Evolutionary conservation across 495 filamentous ascomycete genomes (phyloP).

Genomic region (Hypoxylon intermedium): DNA sequence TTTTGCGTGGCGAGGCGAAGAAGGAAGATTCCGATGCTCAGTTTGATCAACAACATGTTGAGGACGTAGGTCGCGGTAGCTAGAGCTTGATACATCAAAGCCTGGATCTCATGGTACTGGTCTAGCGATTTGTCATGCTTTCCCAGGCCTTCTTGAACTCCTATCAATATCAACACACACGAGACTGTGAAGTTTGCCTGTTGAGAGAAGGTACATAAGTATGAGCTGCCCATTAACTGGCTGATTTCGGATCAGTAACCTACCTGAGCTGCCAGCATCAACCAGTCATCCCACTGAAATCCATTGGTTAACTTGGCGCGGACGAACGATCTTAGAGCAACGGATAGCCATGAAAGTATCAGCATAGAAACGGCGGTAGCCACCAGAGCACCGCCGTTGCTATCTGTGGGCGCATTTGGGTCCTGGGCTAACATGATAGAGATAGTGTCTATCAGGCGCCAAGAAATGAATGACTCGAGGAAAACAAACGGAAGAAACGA

Average conservation of each 20-base stretch:
- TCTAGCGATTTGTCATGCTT: constrained; percentile 46
- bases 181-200: constrained; percentile 47
- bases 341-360: constrained; percentile 43
- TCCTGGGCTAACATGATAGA: constrained; percentile 43
- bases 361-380: constrained; percentile 42
- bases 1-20: constrained; percentile 47
- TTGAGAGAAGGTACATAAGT: constrained; percentile 2
- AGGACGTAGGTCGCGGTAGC: constrained; percentile 48
- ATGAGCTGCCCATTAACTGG: constrained; percentile 3
- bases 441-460: constrained; percentile 34
- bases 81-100: constrained; percentile 48
- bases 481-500: constrained; percentile 25
- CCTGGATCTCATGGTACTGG: constrained; percentile 44
- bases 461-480: constrained; percentile 19
- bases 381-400: constrained; percentile 47
- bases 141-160: constrained; percentile 46
- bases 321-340: constrained; percentile 47
- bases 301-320: constrained; percentile 46
- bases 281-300: constrained; percentile 52
- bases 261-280: constrained; percentile 51
- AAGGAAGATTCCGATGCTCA: constrained; percentile 53
- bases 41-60: constrained; percentile 56
- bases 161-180: constrained; percentile 43
- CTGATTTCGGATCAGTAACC: not conserved
- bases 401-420: constrained; percentile 42